Evolutionary conservation across 148 eudicot species (phyloP).

Genomic region (Arbutus unedo): DNA sequence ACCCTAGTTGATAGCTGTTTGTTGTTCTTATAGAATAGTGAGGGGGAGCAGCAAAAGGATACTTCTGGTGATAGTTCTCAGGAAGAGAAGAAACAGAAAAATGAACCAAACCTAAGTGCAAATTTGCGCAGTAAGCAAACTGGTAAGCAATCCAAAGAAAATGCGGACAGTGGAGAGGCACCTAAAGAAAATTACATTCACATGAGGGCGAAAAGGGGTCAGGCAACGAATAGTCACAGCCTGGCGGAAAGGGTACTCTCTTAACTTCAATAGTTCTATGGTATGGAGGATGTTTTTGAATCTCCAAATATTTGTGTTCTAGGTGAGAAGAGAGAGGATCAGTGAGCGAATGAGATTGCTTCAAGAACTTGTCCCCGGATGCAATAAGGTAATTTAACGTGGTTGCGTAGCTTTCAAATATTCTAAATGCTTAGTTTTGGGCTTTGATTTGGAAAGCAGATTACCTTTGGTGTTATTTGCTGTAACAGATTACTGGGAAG

Average conservation of each 20-base stretch:
- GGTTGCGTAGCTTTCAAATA: background rate
- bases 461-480: background rate
- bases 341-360: conserved; percentile 95
- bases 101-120: conserved; percentile 29
- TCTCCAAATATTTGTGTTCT: conserved; percentile 13
- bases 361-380: conserved; percentile 97
- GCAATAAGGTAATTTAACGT: conserved; percentile 64
- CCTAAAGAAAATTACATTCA: conserved; percentile 76
- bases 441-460: background rate
- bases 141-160: conserved; percentile 62
- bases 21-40: conserved; percentile 40
- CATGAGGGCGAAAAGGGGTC: conserved; percentile 94
- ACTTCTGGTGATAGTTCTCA: conserved; percentile 43
- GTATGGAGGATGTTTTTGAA: background rate
- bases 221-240: conserved; percentile 97
- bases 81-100: conserved; percentile 53
- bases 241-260: conserved; percentile 89
- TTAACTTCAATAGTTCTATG: background rate
- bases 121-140: conserved; percentile 47
- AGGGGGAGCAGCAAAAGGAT: conserved; percentile 48
- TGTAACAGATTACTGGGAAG: conserved; percentile 78
- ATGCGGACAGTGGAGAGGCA: conserved; percentile 50
- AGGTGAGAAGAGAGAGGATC: conserved; percentile 94
- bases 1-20: conserved; percentile 17
- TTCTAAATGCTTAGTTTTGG: background rate